Base-by-base conservation (phyloP, 345 rosid species). In the Lepidium sativum region DNA sequence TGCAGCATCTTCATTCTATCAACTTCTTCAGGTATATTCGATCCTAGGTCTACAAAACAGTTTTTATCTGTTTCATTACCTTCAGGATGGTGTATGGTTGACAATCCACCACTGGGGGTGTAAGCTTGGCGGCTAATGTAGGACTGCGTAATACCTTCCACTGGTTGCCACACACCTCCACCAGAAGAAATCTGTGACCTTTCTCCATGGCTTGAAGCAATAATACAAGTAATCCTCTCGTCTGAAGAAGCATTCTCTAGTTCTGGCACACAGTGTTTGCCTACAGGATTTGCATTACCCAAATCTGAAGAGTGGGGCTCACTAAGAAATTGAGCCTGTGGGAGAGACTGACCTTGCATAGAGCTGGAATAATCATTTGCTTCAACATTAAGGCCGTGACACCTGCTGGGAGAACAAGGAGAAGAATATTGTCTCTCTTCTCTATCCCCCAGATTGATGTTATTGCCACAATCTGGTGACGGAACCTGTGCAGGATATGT, bases 151-250 rank as follows among this genome's bases (percentile, higher is more conserved):
- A 27, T 52, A 20, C 63, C 77, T 75, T 70, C 80, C 66, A 70
- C 78, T 20, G 87, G 75, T 72, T 72, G 85, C 92, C 89, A 94
- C 41, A 81, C 79, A 75, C 79, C 80, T 69, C 78, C 80, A 55
- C 76, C 60, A 53, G 88, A 73, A 60, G 83, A 69, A 61, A 75
- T 59, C 63, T 66, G 74, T 8, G 76, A 79, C 75, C 67, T 75
- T 62, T 70, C 75, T 64, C 47, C 86, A 63, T 71, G 85, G 63
- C 65, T 69, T 33, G 68, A 68, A 48, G 82, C 55, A 65, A 68
- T 72, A 73, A 68, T 72, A 73, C 79, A 73, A 23, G 66, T 79
- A 65, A 53, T 57, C 53, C 76, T 82, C 70, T 70, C 66, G 69
- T 76, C 68, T 23, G 78, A 77, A 34, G 84, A 78, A 76, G 71